Conservation (phyloP, 192 early-diverging fungal species). For the Kickxella alabastrina region DNA sequence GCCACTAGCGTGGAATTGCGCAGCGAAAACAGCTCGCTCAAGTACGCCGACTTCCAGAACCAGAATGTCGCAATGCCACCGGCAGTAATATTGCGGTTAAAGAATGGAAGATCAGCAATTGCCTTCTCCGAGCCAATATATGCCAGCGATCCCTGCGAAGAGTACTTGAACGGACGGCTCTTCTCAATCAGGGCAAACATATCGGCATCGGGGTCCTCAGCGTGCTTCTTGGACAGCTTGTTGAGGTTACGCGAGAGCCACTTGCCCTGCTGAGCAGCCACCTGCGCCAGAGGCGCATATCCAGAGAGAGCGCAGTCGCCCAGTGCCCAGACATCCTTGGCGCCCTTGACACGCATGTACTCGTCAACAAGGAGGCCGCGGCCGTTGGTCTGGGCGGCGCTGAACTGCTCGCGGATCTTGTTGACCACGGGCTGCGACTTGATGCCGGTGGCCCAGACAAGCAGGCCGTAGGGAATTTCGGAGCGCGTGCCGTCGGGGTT, state of each 20-base stretch:
- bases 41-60: slow-evolving; percentile 74
- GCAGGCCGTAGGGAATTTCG: slow-evolving; percentile 63
- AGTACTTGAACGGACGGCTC: slow-evolving; percentile 70
- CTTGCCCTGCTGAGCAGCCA: slow-evolving; percentile 83
- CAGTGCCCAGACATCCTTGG: slow-evolving; percentile 71
- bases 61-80: slow-evolving; percentile 69
- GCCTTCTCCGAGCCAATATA: slow-evolving; percentile 94
- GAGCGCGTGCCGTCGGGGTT: slow-evolving; percentile 48
- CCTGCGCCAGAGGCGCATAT: slow-evolving; percentile 79
- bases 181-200: slow-evolving; percentile 27
- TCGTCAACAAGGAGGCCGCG: slow-evolving; percentile 73
- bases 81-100: slow-evolving; percentile 60
- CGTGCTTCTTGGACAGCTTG: slow-evolving; percentile 5
- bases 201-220: slow-evolving; percentile 8
- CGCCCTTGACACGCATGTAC: slow-evolving; percentile 67
- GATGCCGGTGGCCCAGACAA: slow-evolving; percentile 77
- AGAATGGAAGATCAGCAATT: slow-evolving; percentile 87
- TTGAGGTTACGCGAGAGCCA: slow-evolving; percentile 79
- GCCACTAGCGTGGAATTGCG: slow-evolving; percentile 79
- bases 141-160: slow-evolving; percentile 81
- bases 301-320: slow-evolving; percentile 87
- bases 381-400: slow-evolving; percentile 35
- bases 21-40: slow-evolving; percentile 78
- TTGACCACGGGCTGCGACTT: slow-evolving; percentile 60
- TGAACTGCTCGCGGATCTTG: slow-evolving; percentile 46